Evolutionary conservation across 208 protist genomes (phyloP).

Genomic region (Leishmania tarentolae): DNA sequence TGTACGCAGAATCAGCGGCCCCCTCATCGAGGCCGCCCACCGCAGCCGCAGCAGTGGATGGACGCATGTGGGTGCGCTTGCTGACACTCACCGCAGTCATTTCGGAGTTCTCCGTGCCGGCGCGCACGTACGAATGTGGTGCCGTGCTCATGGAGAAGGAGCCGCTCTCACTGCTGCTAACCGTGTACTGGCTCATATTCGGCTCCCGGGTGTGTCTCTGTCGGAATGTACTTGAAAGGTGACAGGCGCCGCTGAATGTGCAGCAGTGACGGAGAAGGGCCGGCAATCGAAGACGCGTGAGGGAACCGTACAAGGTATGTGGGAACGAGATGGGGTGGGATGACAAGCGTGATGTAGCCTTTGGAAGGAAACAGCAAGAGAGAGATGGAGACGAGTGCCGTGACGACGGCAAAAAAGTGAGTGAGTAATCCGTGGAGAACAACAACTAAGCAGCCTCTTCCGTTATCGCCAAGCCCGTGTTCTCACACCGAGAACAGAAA

Average conservation of each 20-base stretch:
- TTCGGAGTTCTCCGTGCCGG: background rate
- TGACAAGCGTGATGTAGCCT: background rate
- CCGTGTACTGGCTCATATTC: conserved; percentile 28
- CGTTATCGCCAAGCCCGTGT: background rate
- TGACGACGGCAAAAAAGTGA: background rate
- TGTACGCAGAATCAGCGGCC: background rate
- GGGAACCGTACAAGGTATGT: background rate
- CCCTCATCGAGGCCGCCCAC: background rate
- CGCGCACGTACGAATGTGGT: background rate
- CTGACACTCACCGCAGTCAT: background rate
- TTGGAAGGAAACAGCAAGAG: background rate
- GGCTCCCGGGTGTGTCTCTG: background rate
- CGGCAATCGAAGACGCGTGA: background rate
- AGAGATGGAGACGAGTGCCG: background rate
- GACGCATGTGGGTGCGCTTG: conserved; percentile 1
- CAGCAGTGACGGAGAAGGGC: background rate
- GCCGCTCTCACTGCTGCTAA: conserved; percentile 42
- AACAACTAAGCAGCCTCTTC: background rate
- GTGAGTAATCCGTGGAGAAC: background rate
- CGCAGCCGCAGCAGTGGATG: background rate
- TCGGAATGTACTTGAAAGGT: background rate
- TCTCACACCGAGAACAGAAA: background rate
- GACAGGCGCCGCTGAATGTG: background rate
- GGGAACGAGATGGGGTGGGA: background rate
- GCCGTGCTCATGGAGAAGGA: conserved; percentile 29